Conservation (phyloP, 805 yeast species). For the Schizosaccharomyces osmophilus region DNA sequence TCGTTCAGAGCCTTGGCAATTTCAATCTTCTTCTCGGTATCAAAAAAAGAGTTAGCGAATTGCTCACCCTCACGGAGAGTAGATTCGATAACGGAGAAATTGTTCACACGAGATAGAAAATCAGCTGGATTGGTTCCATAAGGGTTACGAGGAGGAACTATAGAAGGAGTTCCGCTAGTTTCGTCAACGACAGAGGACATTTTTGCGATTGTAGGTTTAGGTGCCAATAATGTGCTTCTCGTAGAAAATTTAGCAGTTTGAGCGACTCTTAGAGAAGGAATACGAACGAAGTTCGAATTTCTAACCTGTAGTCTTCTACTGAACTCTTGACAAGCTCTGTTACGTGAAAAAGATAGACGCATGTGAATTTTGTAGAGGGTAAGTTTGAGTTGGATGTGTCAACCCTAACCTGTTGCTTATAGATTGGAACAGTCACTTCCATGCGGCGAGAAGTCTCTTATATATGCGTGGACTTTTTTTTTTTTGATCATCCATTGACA, state of each 20-base stretch:
- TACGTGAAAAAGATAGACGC: too few relatives aligned
- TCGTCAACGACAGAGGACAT: background rate
- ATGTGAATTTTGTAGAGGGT: too few relatives aligned
- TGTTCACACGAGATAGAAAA: constrained; percentile 65
- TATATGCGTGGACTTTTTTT: background rate
- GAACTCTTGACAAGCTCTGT: too few relatives aligned
- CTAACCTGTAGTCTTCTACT: too few relatives aligned
- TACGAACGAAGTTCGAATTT: too few relatives aligned
- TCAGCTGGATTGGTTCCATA: constrained; percentile 92
- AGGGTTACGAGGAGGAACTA: constrained; percentile 19
- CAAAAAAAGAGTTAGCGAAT: constrained; percentile 89
- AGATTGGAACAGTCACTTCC: background rate
- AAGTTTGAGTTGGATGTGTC: too few relatives aligned
- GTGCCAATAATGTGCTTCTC: too few relatives aligned
- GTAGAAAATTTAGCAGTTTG: too few relatives aligned
- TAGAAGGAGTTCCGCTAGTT: background rate
- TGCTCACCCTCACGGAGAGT: constrained; percentile 97
- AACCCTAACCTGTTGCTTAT: background rate
- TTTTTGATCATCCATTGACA: background rate
- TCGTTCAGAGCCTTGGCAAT: constrained; percentile 93
- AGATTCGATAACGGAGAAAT: constrained; percentile 79
- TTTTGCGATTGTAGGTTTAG: too few relatives aligned
- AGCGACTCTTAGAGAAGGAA: too few relatives aligned
- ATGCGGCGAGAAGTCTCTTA: background rate
- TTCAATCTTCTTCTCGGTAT: constrained; percentile 83